These are phyloP conservation scores for Monsonia emarginata DNA, from an alignment of 441 rosid species.

Conservation along the genomic window DNA sequence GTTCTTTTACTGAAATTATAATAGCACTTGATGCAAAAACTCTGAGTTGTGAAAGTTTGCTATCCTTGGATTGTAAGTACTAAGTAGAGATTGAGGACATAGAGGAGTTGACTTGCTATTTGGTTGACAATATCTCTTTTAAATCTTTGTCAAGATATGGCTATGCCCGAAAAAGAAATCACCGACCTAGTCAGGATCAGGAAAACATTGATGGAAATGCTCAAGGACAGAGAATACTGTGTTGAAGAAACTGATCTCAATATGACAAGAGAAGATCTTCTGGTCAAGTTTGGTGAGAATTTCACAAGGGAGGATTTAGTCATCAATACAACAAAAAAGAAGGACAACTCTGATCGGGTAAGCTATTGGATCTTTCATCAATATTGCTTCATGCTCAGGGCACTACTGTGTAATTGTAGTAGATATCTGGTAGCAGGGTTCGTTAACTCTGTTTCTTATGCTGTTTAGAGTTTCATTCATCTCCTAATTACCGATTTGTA, in stretches of 20 bases:
- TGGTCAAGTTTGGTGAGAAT: conserved; percentile 34
- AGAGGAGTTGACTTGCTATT: neutral
- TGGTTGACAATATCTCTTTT: neutral
- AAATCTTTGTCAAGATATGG: conserved; percentile 11
- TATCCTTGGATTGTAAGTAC: too few species aligned
- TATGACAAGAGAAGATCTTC: conserved; percentile 34
- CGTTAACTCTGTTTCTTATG: too few species aligned
- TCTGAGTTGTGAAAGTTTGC: too few species aligned
- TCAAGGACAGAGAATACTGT: conserved; percentile 41
- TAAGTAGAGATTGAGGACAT: neutral
- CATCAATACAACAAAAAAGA: conserved; percentile 23
- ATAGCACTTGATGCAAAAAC: too few species aligned
- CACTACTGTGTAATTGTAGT: neutral
- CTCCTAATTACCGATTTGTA: neutral
- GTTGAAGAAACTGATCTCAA: conserved; percentile 34
- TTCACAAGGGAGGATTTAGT: conserved; percentile 40
- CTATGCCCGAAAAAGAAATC: conserved; percentile 27
- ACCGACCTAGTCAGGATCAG: conserved; percentile 36
- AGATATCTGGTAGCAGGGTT: too few species aligned
- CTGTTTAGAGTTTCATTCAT: neutral
- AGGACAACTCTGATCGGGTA: conserved; percentile 40
- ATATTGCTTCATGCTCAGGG: neutral
- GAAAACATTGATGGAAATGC: conserved; percentile 44
- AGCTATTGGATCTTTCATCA: neutral
- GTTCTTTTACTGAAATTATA: too few species aligned